phyloP scores from a whole-genome alignment of 2,329 filamentous ascomycete genomes.

The Ustulina deusta region DNA sequence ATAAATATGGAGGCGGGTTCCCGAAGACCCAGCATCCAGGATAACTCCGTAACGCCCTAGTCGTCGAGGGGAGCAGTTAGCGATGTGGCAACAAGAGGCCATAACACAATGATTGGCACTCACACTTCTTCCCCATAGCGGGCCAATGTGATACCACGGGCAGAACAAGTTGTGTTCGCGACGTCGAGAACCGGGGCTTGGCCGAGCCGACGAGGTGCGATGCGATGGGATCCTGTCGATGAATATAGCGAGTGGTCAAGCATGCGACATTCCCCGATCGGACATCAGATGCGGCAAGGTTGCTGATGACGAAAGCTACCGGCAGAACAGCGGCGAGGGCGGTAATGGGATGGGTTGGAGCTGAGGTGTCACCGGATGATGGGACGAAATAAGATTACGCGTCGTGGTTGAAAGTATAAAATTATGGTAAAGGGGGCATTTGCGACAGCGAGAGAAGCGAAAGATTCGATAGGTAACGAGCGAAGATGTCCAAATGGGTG shows the following conservation, averaged over 20 bases:
- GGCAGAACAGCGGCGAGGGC: neutral
- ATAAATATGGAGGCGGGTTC: slow-evolving; percentile 94
- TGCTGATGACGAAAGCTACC: slow-evolving; percentile 5
- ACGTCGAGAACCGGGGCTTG: neutral
- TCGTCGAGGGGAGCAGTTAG: slow-evolving; percentile 31
- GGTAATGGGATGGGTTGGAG: neutral
- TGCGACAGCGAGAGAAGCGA: slow-evolving; percentile 36
- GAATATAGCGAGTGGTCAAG: slow-evolving; percentile 20
- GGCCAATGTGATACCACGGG: slow-evolving; percentile 20
- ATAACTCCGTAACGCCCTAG: slow-evolving; percentile 87
- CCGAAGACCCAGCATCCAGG: slow-evolving; percentile 96
- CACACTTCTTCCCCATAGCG: slow-evolving; percentile 51
- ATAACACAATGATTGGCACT: slow-evolving; percentile 28
- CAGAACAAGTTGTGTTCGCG: slow-evolving; percentile 1
- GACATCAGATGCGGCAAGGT: neutral
- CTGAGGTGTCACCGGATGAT: slow-evolving; percentile 4
- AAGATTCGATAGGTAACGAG: slow-evolving; percentile 35
- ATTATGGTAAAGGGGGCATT: slow-evolving; percentile 30
- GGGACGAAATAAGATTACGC: slow-evolving; percentile 34
- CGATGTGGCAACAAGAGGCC: slow-evolving; percentile 1
- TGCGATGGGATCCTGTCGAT: slow-evolving; percentile 7
- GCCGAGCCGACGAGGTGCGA: slow-evolving; percentile 7
- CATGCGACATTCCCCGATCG: slow-evolving; percentile 22
- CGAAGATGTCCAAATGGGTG: slow-evolving; percentile 27
- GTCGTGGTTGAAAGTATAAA: slow-evolving; percentile 36